Evolutionary conservation across 164 flowering plant genomes (phyloP).

Genomic region (Amborella trichopoda): DNA sequence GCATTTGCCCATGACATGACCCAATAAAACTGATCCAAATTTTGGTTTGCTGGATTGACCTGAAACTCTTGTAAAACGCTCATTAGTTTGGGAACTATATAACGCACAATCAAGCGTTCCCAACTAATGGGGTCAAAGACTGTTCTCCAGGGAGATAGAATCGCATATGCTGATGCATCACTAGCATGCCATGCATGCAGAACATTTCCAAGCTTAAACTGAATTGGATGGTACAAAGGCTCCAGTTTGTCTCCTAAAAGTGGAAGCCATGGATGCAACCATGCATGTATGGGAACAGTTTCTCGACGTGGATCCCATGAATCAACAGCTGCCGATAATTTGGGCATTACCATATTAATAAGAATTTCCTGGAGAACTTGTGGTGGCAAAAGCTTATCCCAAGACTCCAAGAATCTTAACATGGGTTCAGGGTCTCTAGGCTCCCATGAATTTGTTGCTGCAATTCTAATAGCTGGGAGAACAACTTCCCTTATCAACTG

Average conservation of each 20-base stretch:
- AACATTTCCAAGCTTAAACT: conserved; percentile 55
- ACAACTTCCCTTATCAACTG: conserved; percentile 69
- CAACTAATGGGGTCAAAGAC: conserved; percentile 86
- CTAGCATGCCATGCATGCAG: conserved; percentile 94
- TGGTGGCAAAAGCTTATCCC: conserved; percentile 73
- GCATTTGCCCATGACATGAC: conserved; percentile 73
- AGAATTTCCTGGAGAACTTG: conserved; percentile 49
- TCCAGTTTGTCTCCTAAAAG: conserved; percentile 66
- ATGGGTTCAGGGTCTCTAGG: conserved; percentile 87
- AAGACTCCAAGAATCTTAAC: conserved; percentile 61
- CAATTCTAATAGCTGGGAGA: conserved; percentile 74
- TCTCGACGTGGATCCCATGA: conserved; percentile 85
- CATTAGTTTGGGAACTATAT: conserved; percentile 65
- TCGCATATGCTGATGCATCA: conserved; percentile 65
- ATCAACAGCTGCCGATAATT: conserved; percentile 63
- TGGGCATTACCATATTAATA: conserved; percentile 62
- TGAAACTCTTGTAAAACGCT: conserved; percentile 59
- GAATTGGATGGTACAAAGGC: conserved; percentile 51
- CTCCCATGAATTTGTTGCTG: conserved; percentile 79
- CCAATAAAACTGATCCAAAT: conserved; percentile 69
- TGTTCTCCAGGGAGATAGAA: conserved; percentile 81
- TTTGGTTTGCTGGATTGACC: conserved; percentile 72
- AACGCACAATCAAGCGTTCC: conserved; percentile 70
- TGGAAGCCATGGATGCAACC: conserved; percentile 97
- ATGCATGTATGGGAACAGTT: conserved; percentile 71